These are phyloP conservation scores for Hydrangea macrophylla DNA, from an alignment of 148 eudicot genomes.

Conservation along the genomic window DNA sequence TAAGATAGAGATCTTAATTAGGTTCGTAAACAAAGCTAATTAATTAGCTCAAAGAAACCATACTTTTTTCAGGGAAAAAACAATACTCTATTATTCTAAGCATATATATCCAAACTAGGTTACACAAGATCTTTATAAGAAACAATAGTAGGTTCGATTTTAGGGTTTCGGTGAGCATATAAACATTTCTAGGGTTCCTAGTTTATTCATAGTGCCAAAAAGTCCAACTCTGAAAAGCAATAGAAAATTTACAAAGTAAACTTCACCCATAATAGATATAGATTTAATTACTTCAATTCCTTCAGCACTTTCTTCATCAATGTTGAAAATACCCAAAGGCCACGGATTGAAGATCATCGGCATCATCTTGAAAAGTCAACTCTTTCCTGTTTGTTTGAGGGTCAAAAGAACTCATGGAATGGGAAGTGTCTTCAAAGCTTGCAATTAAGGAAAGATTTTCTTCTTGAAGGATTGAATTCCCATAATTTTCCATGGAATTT, in stretches of 20 bases:
- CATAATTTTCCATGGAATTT: conserved; percentile 22
- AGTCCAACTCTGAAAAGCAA: conserved; percentile 17
- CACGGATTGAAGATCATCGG: conserved; percentile 64
- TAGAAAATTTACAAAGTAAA: conserved; percentile 13
- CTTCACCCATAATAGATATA: conserved; percentile 1
- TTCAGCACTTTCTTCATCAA: conserved; percentile 15
- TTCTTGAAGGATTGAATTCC: conserved; percentile 27
- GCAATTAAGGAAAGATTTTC: conserved; percentile 50
- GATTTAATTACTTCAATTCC: not conserved
- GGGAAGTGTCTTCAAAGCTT: conserved; percentile 55
- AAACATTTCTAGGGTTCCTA: conserved; percentile 29
- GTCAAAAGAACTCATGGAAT: conserved; percentile 56
- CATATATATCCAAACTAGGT: conserved; percentile 26
- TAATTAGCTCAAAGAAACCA: conserved; percentile 8
- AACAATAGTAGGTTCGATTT: conserved; percentile 17
- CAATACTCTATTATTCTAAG: conserved; percentile 15
- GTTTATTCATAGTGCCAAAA: conserved; percentile 19
- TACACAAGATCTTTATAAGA: conserved; percentile 30
- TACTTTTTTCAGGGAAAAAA: not conserved
- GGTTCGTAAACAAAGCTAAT: conserved; percentile 12
- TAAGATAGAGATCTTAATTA: conserved; percentile 12
- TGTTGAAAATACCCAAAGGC: conserved; percentile 66
- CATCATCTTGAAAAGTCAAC: conserved; percentile 59
- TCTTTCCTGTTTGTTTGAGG: conserved; percentile 28
- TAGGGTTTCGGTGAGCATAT: conserved; percentile 18